These are phyloP conservation scores for Eucalyptus brandiana DNA, from an alignment of 345 rosid species.

Conservation along the genomic window DNA sequence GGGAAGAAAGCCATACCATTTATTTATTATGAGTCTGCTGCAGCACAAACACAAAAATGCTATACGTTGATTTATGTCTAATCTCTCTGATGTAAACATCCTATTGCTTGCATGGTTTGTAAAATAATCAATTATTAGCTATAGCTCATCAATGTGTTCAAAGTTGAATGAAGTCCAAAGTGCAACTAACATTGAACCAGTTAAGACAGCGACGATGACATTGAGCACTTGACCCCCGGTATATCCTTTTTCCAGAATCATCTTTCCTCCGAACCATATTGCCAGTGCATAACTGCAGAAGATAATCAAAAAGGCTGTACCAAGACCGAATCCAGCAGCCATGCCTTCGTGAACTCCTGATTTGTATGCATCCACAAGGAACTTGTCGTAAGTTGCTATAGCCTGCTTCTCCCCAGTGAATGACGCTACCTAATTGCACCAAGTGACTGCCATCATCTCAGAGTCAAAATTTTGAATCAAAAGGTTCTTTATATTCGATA, in stretches of 20 bases:
- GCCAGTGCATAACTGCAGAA: constrained; percentile 21
- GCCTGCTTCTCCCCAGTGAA: constrained; percentile 49
- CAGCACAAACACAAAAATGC: not conserved
- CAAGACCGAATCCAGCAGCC: constrained; percentile 20
- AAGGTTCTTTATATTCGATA: not conserved
- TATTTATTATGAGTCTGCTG: not conserved
- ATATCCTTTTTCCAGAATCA: constrained; percentile 25
- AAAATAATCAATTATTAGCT: not conserved
- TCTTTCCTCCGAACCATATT: constrained; percentile 33
- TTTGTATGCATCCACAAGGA: constrained; percentile 14
- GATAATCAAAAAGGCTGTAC: not conserved
- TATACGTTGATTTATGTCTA: not conserved
- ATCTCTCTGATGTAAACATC: not conserved
- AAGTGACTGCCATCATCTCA: not conserved
- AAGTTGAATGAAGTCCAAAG: not conserved
- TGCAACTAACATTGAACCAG: constrained; percentile 26
- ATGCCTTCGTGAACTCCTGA: constrained; percentile 16
- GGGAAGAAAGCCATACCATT: not conserved
- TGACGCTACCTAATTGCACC: constrained; percentile 62
- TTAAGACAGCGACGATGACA: constrained; percentile 21
- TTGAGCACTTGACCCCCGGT: constrained; percentile 23
- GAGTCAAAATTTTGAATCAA: not conserved
- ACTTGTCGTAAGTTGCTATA: constrained; percentile 8
- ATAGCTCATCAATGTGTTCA: not conserved
- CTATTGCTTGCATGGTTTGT: not conserved